Evolutionary conservation across 2,329 filamentous ascomycete species (phyloP).

Genomic region (Cladosporium phlei): DNA sequence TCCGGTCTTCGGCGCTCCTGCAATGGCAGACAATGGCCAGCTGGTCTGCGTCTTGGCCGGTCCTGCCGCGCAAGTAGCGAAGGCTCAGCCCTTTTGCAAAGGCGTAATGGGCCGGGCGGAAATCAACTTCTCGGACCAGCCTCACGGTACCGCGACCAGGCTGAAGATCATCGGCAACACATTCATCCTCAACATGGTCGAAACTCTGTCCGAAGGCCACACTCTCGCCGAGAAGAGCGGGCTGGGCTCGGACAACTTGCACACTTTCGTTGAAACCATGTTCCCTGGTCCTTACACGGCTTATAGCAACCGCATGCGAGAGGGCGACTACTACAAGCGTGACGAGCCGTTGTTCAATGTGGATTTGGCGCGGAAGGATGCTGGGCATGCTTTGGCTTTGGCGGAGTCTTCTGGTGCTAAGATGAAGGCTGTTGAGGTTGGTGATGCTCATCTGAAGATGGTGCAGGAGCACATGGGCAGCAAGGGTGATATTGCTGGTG

Average conservation of each 20-base stretch:
- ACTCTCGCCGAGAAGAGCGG: constrained; percentile 76
- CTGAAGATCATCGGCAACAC: constrained; percentile 84
- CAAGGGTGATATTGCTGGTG: constrained; percentile 72
- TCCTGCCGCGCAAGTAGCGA: constrained; percentile 54
- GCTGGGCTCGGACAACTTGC: constrained; percentile 64
- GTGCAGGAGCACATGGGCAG: constrained; percentile 67
- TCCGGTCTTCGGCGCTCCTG: constrained; percentile 68
- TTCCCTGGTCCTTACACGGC: constrained; percentile 71
- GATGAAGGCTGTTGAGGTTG: constrained; percentile 62
- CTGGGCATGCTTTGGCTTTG: constrained; percentile 65
- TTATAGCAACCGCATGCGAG: constrained; percentile 69
- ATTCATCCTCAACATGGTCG: constrained; percentile 77
- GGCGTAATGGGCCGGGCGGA: constrained; percentile 66
- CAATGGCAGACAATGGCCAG: constrained; percentile 64
- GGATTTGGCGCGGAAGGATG: constrained; percentile 78
- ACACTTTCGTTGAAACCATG: constrained; percentile 66
- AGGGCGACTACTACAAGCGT: constrained; percentile 70
- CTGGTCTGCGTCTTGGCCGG: constrained; percentile 72
- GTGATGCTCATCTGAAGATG: constrained; percentile 61
- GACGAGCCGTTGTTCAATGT: constrained; percentile 78
- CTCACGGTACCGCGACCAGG: constrained; percentile 62
- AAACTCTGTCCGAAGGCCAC: constrained; percentile 72
- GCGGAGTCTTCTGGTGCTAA: constrained; percentile 59
- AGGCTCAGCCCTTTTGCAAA: constrained; percentile 64
- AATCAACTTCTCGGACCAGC: constrained; percentile 66